Conservation (phyloP, 805 yeast genomes). For the Candida fluviatilis region DNA sequence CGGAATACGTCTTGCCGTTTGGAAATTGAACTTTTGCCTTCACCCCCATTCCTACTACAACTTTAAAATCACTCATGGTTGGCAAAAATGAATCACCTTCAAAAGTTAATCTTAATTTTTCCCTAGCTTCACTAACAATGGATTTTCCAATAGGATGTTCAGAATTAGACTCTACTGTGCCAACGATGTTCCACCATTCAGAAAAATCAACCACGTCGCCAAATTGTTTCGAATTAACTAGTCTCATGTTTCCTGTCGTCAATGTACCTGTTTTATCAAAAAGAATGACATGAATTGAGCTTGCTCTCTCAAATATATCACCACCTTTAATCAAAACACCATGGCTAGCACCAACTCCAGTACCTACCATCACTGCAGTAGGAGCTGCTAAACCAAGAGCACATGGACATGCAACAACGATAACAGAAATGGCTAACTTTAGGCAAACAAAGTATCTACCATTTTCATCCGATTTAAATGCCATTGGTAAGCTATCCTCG, state of each 20-base stretch:
- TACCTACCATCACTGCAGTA: conserved; percentile 98
- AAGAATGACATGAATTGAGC: conserved; percentile 57
- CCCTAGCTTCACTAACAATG: conserved; percentile 39
- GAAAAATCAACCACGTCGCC: conserved; percentile 5
- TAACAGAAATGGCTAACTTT: conserved; percentile 80
- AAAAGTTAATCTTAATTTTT: conserved; percentile 22
- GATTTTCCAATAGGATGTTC: conserved; percentile 91
- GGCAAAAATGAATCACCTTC: conserved; percentile 30
- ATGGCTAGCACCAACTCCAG: conserved; percentile 88
- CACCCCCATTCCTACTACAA: conserved; percentile 45
- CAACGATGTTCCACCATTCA: conserved; percentile 50
- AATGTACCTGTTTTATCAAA: conserved; percentile 97
- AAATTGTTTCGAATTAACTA: conserved; percentile 18
- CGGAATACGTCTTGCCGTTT: conserved; percentile 16
- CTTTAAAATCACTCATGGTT: conserved; percentile 30
- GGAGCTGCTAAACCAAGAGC: conserved; percentile 97
- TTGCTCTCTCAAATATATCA: conserved; percentile 73
- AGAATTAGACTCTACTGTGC: conserved; percentile 60
- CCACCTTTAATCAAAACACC: conserved; percentile 95
- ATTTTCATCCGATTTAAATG: conserved; percentile 42
- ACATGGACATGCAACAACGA: conserved; percentile 98
- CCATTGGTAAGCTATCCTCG: conserved; percentile 36
- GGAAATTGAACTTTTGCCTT: conserved; percentile 18
- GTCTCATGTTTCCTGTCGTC: conserved; percentile 75
- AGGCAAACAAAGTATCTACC: conserved; percentile 67